Evolutionary conservation across 306 rosid genomes (phyloP), one percentile per base, ranked within the genome.

Genomic region (Corylus avellana): DNA sequence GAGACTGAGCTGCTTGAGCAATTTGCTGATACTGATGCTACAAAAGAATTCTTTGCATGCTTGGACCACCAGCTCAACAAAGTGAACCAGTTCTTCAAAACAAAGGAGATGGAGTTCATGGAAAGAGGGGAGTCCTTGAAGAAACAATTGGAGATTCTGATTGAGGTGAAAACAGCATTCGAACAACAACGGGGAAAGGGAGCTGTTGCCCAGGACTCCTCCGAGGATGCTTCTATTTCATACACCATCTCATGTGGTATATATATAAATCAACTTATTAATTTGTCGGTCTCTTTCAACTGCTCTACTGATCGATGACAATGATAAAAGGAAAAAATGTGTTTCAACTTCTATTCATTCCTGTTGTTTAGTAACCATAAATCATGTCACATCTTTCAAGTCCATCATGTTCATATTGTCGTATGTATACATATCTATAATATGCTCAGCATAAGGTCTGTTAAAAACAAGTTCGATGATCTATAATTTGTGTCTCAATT

Each of bases 1-100:
- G 99, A 96, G 84, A 96, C 99, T 6, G 98, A 96, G 77, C 61
- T 96, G 78, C 79, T 96, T 12, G 99, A 93, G 51, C 89, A 93
- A 76, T 92, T 96, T 79, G 89, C 92, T 5, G 99, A 93, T 35
- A 87, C 88, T 70, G 90, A 88, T 69, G 92, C 97, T 4, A 88
- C 97, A 2, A 93, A 89, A 39, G 97, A 93, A n/a, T 96, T 96
- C 77, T 96, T 96, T 75, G 77, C 91, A 58, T 89, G 96, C 72
- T 81, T 96, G 49, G 99, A 96, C 79, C 88, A 79, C 47, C 98
- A 96, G 74, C 98, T 96, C 9, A 93, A 91, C 85, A 91, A 90
- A 83, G 99, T 96, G 79, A 96, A 96, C 25, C 89, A 85, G 70
- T 96, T 96, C 66, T 96, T 85, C 86, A 90, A 85, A 82, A 76